Evolutionary conservation across 768 basidiomycete species (phyloP), one percentile per base, ranked within the genome.

Genomic region (Cystofilobasidium macerans): DNA sequence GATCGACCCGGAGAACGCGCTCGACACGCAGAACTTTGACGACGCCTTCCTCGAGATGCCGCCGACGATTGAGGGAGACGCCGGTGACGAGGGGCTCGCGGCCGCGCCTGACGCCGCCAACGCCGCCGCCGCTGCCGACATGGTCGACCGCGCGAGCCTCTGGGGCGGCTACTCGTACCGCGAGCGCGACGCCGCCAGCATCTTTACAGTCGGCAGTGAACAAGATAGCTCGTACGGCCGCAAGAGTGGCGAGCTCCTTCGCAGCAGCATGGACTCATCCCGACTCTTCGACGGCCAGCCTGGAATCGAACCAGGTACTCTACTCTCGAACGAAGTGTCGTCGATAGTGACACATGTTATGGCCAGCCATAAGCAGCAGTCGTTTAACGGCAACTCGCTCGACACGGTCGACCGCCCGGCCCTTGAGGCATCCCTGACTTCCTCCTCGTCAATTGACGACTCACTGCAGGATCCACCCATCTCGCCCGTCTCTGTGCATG

Each of bases 21-120:
- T 86, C 72, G 95, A 99, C 82, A 93, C 89, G 70, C 89, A 89
- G 76, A 97, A 98, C 78, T 99, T 98, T 76, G 94, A 98, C 76
- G 89, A 93, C 69, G 86, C 89, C 45, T 98, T 95, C 84, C 82
- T 98, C 67, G 88, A 88, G 73, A 94, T 98, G 88, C 86, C 87
- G 70, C 89, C 92, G 28, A 85, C 88, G 57, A 84, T 98, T 69
- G 88, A 92, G 69, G 71, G 72, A 32, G 76, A 72, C 18, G 68
- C 54, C 5, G 69, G 59, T 12, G 80, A 82, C 11, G 47, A 53
- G 22, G 60, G 58, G 7, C 30, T 57, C 32, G 85, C 82, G 0
- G 69, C 70, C 38, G 71, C 69, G 40, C 64, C 62, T 6, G 64
- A 67, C 2, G 71, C 88, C 71, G 85, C 84, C 42, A 85, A 87